phyloP scores from a whole-genome alignment of 2,329 filamentous ascomycete genomes.

The Fusarium udum region DNA sequence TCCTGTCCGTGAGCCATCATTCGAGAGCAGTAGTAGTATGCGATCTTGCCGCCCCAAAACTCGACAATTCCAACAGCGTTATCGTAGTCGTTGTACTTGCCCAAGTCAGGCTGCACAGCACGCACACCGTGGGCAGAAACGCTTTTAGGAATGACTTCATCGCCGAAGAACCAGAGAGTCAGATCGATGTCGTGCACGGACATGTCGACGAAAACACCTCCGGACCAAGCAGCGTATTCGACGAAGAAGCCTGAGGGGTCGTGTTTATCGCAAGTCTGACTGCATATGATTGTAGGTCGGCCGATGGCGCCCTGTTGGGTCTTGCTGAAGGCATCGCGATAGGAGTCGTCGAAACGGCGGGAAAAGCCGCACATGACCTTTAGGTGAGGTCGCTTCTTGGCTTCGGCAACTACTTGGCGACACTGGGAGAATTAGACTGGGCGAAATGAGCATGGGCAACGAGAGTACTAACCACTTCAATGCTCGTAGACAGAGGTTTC shows the following conservation, averaged over 20 bases:
- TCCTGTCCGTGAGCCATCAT: conserved; percentile 77
- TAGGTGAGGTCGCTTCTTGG: conserved; percentile 58
- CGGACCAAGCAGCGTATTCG: conserved; percentile 69
- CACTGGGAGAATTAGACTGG: background rate
- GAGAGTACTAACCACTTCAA: conserved; percentile 21
- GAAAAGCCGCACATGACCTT: conserved; percentile 63
- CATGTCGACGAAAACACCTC: conserved; percentile 76
- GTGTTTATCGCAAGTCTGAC: conserved; percentile 73
- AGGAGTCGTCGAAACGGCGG: conserved; percentile 67
- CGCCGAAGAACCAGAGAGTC: conserved; percentile 47
- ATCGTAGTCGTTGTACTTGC: conserved; percentile 44
- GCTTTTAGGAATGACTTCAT: conserved; percentile 43
- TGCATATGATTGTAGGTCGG: conserved; percentile 67
- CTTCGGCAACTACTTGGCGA: conserved; percentile 23
- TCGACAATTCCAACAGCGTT: conserved; percentile 66
- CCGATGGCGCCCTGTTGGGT: conserved; percentile 66
- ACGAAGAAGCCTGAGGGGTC: conserved; percentile 74
- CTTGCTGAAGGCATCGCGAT: conserved; percentile 66
- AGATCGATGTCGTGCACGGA: conserved; percentile 71
- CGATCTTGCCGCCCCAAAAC: conserved; percentile 71
- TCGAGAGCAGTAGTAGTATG: conserved; percentile 69
- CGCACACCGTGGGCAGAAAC: conserved; percentile 44
- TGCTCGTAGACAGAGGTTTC: conserved; percentile 67
- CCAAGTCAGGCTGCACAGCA: conserved; percentile 43
- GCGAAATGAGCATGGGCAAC: accelerated